phyloP scores from a whole-genome alignment of 768 basidiomycete genomes.

The Lactarius trivialis region DNA sequence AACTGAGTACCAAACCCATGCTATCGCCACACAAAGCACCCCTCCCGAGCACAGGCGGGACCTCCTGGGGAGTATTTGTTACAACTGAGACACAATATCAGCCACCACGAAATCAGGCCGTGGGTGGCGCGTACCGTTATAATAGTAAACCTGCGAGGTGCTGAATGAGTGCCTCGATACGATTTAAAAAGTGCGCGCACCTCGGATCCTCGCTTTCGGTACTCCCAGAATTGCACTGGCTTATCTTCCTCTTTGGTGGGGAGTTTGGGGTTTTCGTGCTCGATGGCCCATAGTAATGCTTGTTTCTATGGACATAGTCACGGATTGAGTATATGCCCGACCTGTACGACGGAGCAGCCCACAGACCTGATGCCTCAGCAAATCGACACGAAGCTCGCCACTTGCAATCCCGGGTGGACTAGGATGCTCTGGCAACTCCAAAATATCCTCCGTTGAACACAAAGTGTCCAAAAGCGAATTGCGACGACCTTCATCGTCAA shows the following conservation, averaged over 20 bases:
- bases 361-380: slow-evolving; percentile 76
- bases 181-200: slow-evolving; percentile 31
- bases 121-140: slow-evolving; percentile 46
- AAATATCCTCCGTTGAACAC: slow-evolving; percentile 61
- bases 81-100: slow-evolving; percentile 45
- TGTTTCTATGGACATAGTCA: slow-evolving; percentile 46
- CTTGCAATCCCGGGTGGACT: slow-evolving; percentile 62
- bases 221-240: slow-evolving; percentile 88
- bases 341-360: neutral
- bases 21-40: slow-evolving; percentile 89
- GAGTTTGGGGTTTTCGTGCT: slow-evolving; percentile 68
- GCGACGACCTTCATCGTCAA: slow-evolving; percentile 70
- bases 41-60: slow-evolving; percentile 58
- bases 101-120: neutral
- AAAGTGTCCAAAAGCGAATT: slow-evolving; percentile 63
- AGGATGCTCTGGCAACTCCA: slow-evolving; percentile 63
- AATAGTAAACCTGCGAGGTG: slow-evolving; percentile 50
- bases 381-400: slow-evolving; percentile 62
- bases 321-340: neutral
- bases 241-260: slow-evolving; percentile 60
- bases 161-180: neutral
- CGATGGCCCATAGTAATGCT: slow-evolving; percentile 81
- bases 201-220: slow-evolving; percentile 48
- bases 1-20: slow-evolving; percentile 60
- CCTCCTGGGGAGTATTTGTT: slow-evolving; percentile 70